Evolutionary conservation across 805 yeast species (phyloP), one percentile per base, ranked within the genome.

Genomic region (Candida pseudofarinosa): DNA sequence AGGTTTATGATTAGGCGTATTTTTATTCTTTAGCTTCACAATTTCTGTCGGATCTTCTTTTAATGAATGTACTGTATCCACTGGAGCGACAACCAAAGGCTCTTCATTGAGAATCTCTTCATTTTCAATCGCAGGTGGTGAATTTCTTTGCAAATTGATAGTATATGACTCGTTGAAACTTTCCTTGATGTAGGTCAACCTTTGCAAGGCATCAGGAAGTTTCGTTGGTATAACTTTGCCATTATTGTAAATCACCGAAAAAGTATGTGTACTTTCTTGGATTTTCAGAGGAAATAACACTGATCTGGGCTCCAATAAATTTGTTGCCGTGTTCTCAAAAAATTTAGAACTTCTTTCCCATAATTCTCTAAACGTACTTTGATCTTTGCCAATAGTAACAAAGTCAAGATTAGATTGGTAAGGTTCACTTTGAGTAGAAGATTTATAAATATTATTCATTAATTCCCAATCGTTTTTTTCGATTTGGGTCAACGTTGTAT

Each of bases 381-480:
- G 19, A 13, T 38, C 48, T 17, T 45, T 34, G 19, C 23, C 37
- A 10, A 38, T 19, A 39, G 50, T 23, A 23, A 23, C 10, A 23
- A 10, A 23, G 10, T 23, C 28, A 10, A 23, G 10, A 23, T 7
- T 23, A 10, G 6, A 10, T 7, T 23, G 28, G 10, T 23, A 23
- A 7, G 28, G 28, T 23, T 23, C 28, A 23, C 28, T 23, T 10
- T 23, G 28, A n/a, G n/a, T n/a, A 35, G 43, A 42, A n/a, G 38
- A 42, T 16, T 50, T 49, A 43, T 39, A 43, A 48, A 59, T 59
- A 20, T 64, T 55, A 37, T 65, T 69, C 35, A 65, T 60, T 37
- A 68, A 48, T 14, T 59, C 57, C 56, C 67, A 53, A 48, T 73
- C 77, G 41, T 67, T 63, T 7, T 56, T 60, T 18, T 53, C 68